Conservation (phyloP, 768 basidiomycete genomes). For the Lyophyllum semitale region DNA sequence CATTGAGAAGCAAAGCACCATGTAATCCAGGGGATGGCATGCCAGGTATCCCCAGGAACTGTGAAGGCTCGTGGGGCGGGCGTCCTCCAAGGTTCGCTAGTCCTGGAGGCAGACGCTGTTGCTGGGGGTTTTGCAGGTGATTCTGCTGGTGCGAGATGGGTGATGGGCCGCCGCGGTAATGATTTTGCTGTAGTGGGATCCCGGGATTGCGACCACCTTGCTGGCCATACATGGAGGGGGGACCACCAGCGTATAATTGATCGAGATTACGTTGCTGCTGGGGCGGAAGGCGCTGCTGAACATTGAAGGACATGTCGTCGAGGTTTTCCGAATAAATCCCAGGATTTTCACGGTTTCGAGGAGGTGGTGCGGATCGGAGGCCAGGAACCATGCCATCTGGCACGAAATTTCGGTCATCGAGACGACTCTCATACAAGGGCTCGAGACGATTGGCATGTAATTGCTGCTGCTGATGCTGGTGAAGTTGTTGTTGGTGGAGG, state of each 20-base stretch:
- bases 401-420: constrained; percentile 77
- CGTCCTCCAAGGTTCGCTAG: constrained; percentile 81
- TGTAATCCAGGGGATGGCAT: constrained; percentile 47
- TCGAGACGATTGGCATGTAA: constrained; percentile 57
- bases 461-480: constrained; percentile 44
- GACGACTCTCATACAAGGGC: constrained; percentile 68
- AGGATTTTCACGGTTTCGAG: constrained; percentile 58
- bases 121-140: constrained; percentile 42
- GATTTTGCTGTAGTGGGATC: constrained; percentile 58
- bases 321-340: constrained; percentile 57
- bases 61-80: constrained; percentile 77
- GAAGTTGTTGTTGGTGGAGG: constrained; percentile 41
- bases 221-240: constrained; percentile 51
- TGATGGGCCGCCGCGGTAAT: constrained; percentile 72
- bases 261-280: constrained; percentile 55
- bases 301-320: constrained; percentile 62
- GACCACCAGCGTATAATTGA: constrained; percentile 54
- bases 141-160: constrained; percentile 53
- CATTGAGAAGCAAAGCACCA: constrained; percentile 46
- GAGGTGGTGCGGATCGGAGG: constrained; percentile 64
- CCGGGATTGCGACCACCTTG: constrained; percentile 57
- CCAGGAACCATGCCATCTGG: constrained; percentile 89
- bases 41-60: constrained; percentile 56
- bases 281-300: constrained; percentile 57
- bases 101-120: constrained; percentile 76